Conservation (phyloP, 2,329 filamentous ascomycete genomes). For the Verticillium klebahnii region DNA sequence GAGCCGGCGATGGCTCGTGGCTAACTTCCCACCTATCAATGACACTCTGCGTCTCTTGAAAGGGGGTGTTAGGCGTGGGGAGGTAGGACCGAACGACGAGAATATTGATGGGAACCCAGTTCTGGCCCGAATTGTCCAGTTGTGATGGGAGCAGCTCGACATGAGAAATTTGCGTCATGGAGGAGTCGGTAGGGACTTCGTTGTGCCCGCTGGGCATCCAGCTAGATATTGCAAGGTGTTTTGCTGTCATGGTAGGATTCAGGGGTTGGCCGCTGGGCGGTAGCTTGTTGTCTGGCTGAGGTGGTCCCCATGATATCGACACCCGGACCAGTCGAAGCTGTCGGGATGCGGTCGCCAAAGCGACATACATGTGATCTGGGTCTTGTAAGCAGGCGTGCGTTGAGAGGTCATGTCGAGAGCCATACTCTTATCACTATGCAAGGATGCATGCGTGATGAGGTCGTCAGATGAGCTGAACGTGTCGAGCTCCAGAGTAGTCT, state of each 20-base stretch:
- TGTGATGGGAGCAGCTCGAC: slow-evolving; percentile 68
- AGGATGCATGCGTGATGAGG: slow-evolving; percentile 73
- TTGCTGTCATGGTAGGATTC: slow-evolving; percentile 49
- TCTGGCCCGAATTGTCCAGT: slow-evolving; percentile 52
- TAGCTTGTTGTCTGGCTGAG: slow-evolving; percentile 51
- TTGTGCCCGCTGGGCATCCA: slow-evolving; percentile 47
- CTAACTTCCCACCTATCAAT: slow-evolving; percentile 81
- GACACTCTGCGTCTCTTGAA: slow-evolving; percentile 65
- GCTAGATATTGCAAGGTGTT: slow-evolving; percentile 51
- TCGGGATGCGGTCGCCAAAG: slow-evolving; percentile 63
- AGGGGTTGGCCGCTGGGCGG: slow-evolving; percentile 40
- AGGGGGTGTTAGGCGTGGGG: slow-evolving; percentile 48
- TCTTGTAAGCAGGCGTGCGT: slow-evolving; percentile 2
- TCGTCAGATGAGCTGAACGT: slow-evolving; percentile 68
- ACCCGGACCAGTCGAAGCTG: slow-evolving; percentile 73
- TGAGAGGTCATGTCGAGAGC: background rate
- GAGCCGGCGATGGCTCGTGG: slow-evolving; percentile 55
- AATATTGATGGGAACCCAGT: slow-evolving; percentile 55
- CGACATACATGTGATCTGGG: slow-evolving; percentile 22
- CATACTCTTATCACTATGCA: slow-evolving; percentile 69
- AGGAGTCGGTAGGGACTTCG: slow-evolving; percentile 39
- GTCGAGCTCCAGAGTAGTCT: slow-evolving; percentile 70
- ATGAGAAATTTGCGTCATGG: slow-evolving; percentile 64
- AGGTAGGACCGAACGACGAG: slow-evolving; percentile 67
- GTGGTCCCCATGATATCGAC: slow-evolving; percentile 67